phyloP scores from a whole-genome alignment of 495 filamentous ascomycete genomes.

The Astrothelium macrocarpum region DNA sequence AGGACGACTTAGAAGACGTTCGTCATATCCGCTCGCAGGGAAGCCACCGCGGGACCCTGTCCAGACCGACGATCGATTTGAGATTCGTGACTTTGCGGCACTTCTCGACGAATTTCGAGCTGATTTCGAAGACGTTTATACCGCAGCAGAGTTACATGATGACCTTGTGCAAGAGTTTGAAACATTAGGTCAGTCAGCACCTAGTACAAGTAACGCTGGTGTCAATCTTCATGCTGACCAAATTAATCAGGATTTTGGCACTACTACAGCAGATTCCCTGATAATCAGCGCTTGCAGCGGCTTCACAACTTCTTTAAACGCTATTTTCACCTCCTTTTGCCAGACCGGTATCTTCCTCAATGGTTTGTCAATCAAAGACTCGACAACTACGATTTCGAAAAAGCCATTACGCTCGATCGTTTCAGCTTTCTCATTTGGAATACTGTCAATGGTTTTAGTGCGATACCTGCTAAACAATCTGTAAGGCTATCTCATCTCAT shows the following conservation, averaged over 20 bases:
- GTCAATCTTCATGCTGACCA: background rate
- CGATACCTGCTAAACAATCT: background rate
- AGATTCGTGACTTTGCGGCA: background rate
- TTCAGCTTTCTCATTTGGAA: background rate
- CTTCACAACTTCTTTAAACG: constrained; percentile 1
- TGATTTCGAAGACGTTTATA: background rate
- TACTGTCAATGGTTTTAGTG: background rate
- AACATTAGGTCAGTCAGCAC: background rate
- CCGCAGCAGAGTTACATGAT: background rate
- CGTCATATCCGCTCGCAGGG: background rate
- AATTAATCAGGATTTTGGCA: background rate
- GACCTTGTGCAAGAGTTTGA: background rate
- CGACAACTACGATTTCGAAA: background rate
- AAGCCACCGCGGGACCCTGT: background rate
- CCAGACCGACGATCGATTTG: background rate
- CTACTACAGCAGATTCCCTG: background rate
- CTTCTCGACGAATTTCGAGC: background rate
- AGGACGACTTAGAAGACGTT: background rate
- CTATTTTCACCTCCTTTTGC: background rate
- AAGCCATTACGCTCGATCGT: background rate
- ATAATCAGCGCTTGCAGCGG: background rate
- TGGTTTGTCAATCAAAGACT: background rate
- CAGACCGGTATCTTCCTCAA: background rate
- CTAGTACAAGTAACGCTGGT: background rate
- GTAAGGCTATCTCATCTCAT: background rate